Evolutionary conservation across 116 monocot species (phyloP), one percentile per base, ranked within the genome.

Genomic region (Cymodocea nodosa): DNA sequence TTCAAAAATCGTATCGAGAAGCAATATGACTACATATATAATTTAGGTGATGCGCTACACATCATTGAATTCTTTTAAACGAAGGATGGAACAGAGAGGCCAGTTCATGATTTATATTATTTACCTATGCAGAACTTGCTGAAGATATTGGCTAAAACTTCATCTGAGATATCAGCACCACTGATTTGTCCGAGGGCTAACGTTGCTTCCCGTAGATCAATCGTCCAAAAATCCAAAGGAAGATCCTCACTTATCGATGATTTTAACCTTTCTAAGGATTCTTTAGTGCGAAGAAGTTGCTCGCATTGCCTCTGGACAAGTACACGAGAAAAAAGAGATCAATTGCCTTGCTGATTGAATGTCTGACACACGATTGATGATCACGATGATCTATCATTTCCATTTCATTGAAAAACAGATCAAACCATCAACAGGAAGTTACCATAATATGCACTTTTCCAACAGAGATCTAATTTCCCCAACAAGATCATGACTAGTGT

Each of bases 41-140:
- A 30, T 30, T 30, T 30, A 30, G 30, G 30, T 30, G 30, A 30
- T 30, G 30, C 1, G 30, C 30, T 30, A 30, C 2, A 10, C 44
- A 44, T 44, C 11, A 44, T 7, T 44, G 12, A 44, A 0, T 44
- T 39, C n/a, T 6, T 4, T 39, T 9, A 39, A 39, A 39, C 39
- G 9, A 39, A 39, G 1, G 9, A 39, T 4, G 39, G 39, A 39
- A 2, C 39, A 39, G 7, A 6, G 7, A 6, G 2, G 39, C 39
- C 1, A 44, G 9, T 10, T 44, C 44, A 44, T 44, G 44, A 37
- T 34, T 35, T 19, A 50, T 23, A 35, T 85, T 76, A 97, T 79
- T 97, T 97, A 15, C 97, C 91, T 67, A 97, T 97, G 72, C 97
- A 91, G 72, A 97, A 97, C 60, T 84, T 91, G 74, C 81, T 75